These are phyloP conservation scores for Fusarium decemcellulare DNA, from an alignment of 2,329 filamentous ascomycete genomes.

Conservation along the genomic window DNA sequence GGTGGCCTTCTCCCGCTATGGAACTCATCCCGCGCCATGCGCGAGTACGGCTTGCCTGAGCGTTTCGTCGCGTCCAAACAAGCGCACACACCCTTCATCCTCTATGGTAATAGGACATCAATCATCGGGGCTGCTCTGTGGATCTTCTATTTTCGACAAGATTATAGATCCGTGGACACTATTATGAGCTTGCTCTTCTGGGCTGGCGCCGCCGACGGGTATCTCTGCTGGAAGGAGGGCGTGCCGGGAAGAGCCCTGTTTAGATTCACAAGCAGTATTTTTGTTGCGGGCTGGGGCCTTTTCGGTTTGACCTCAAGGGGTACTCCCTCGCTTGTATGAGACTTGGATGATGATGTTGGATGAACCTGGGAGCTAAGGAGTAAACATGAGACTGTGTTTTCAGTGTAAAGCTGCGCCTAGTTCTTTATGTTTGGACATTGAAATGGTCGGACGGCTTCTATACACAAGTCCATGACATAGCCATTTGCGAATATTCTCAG, in stretches of 20 bases:
- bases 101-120: conserved; percentile 41
- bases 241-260: conserved; percentile 25
- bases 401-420: too few relatives aligned
- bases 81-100: conserved; percentile 49
- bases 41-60: conserved; percentile 51
- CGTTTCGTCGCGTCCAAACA: conserved; percentile 48
- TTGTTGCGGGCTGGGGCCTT: conserved; percentile 36
- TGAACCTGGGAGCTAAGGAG: too few relatives aligned
- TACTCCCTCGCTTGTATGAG: too few relatives aligned
- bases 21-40: conserved; percentile 50
- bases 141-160: conserved; percentile 39
- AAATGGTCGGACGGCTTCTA: too few relatives aligned
- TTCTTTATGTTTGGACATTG: too few relatives aligned
- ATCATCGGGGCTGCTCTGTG: conserved; percentile 41
- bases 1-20: conserved; percentile 51
- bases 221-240: conserved; percentile 43
- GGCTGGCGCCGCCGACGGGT: conserved; percentile 41
- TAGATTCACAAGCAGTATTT: conserved; percentile 24
- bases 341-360: too few relatives aligned
- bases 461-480: too few relatives aligned
- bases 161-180: conserved; percentile 39
- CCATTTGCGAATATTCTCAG: too few relatives aligned
- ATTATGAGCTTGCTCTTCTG: conserved; percentile 36
- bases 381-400: too few relatives aligned
- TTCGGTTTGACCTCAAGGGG: conserved; percentile 28